Conservation (phyloP, 441 rosid species). For the Daphne laureola region DNA sequence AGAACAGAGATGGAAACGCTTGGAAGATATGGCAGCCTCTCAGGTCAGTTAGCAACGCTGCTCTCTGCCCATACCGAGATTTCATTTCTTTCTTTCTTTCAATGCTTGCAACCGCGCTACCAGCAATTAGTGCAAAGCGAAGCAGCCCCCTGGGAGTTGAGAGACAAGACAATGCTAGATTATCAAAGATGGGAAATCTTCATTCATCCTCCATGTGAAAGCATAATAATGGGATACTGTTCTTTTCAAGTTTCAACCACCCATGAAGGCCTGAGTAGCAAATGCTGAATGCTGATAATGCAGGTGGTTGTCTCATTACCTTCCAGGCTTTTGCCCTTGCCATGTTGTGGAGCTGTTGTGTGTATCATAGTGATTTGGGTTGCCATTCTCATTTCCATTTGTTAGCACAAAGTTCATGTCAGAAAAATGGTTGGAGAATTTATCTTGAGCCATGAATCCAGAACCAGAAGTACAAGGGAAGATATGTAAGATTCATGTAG, state of each 20-base stretch:
- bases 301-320: background rate
- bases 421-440: too few relatives aligned
- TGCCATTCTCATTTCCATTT: too few relatives aligned
- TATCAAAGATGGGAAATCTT: constrained; percentile 8
- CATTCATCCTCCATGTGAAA: constrained; percentile 1
- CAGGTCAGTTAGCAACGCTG: constrained; percentile 48
- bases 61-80: constrained; percentile 46
- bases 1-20: constrained; percentile 58
- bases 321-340: too few relatives aligned
- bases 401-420: too few relatives aligned
- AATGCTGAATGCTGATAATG: constrained; percentile 15
- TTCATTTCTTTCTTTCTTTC: too few relatives aligned
- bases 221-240: too few relatives aligned
- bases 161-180: constrained; percentile 10
- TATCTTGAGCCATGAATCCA: too few relatives aligned
- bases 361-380: too few relatives aligned
- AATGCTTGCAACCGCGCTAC: constrained; percentile 38
- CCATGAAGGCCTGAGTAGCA: background rate
- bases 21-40: constrained; percentile 73
- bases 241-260: too few relatives aligned
- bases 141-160: constrained; percentile 44
- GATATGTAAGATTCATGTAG: too few relatives aligned
- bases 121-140: constrained; percentile 31
- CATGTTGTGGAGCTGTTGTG: too few relatives aligned
- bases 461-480: too few relatives aligned